Evolutionary conservation across 2,329 filamentous ascomycete species (phyloP).

Genomic region (Penicillium sp.): DNA sequence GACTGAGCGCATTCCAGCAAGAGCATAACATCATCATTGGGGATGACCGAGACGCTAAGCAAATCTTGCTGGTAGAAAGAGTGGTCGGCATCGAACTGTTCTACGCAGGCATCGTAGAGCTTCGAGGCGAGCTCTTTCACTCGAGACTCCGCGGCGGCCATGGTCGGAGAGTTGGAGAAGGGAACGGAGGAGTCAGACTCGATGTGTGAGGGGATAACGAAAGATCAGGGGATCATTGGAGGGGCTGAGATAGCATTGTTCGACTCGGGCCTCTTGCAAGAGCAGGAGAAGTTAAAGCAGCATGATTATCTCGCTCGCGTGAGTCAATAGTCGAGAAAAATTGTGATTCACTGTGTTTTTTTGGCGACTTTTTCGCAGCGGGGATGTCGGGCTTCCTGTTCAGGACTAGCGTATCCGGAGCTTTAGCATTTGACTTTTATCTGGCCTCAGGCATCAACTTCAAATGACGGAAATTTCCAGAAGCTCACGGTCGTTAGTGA

Average conservation of each 20-base stretch:
- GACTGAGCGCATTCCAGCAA: slow-evolving; percentile 47
- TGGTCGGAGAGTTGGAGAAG: slow-evolving; percentile 22
- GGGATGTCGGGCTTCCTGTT: slow-evolving; percentile 22
- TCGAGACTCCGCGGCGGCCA: slow-evolving; percentile 35
- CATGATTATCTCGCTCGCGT: slow-evolving; percentile 10
- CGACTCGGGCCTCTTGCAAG: slow-evolving; percentile 21
- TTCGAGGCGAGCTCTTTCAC: slow-evolving; percentile 43
- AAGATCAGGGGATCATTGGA: slow-evolving; percentile 30
- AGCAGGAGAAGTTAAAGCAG: slow-evolving; percentile 17
- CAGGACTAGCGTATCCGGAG: slow-evolving; percentile 14
- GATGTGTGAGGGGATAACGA: slow-evolving; percentile 5
- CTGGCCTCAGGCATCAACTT: slow-evolving; percentile 26
- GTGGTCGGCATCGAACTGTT: slow-evolving; percentile 42
- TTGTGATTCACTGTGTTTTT: slow-evolving; percentile 24
- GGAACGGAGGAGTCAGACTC: slow-evolving; percentile 7
- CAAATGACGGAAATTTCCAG: slow-evolving; percentile 46
- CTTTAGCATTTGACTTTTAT: slow-evolving; percentile 3
- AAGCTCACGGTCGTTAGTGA: slow-evolving; percentile 33
- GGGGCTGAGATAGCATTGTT: slow-evolving; percentile 35
- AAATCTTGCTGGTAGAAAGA: slow-evolving; percentile 51
- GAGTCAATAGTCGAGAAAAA: slow-evolving; percentile 11
- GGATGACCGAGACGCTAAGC: slow-evolving; percentile 43
- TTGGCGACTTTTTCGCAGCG: slow-evolving; percentile 33
- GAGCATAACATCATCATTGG: slow-evolving; percentile 43
- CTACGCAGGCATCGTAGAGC: slow-evolving; percentile 48